These are phyloP conservation scores for Trametes polyzona DNA, from an alignment of 1,284 basidiomycete genomes.

Conservation along the genomic window DNA sequence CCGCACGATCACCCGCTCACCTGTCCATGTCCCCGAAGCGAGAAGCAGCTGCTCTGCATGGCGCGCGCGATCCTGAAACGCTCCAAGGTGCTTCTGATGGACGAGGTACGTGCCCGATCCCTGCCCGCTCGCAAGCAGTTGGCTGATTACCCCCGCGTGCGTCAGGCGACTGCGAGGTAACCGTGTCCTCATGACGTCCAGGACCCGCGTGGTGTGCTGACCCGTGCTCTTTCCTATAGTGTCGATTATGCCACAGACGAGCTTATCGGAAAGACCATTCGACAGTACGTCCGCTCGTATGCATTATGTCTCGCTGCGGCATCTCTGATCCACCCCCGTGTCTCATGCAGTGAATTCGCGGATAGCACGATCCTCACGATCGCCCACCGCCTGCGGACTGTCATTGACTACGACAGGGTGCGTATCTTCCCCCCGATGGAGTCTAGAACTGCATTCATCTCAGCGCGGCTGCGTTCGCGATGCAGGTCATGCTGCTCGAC, in stretches of 20 bases:
- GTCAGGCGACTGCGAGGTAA: constrained; percentile 68
- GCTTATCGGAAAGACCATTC: constrained; percentile 73
- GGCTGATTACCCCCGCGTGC: constrained; percentile 15
- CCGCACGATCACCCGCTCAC: constrained; percentile 66
- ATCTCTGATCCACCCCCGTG: constrained; percentile 9
- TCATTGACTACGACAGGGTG: constrained; percentile 63
- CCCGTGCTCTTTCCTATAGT: constrained; percentile 40
- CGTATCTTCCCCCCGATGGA: not conserved
- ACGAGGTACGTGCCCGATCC: constrained; percentile 57
- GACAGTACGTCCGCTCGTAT: constrained; percentile 54
- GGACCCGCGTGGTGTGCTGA: constrained; percentile 8
- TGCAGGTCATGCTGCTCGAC: constrained; percentile 85
- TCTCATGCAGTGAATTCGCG: constrained; percentile 13
- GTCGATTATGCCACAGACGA: constrained; percentile 82
- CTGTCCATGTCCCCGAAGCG: constrained; percentile 42
- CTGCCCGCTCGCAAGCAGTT: constrained; percentile 15
- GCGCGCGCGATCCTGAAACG: constrained; percentile 80
- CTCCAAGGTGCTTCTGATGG: constrained; percentile 80
- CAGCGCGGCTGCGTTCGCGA: not conserved
- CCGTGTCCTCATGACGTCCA: constrained; percentile 19
- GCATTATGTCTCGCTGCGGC: not conserved
- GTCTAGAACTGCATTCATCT: constrained; percentile 6
- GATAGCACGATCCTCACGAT: constrained; percentile 59
- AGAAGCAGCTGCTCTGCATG: constrained; percentile 87
- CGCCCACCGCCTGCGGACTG: constrained; percentile 69